phyloP scores from a whole-genome alignment of 352 stramenopile genomes.

The Pythium volutum region DNA sequence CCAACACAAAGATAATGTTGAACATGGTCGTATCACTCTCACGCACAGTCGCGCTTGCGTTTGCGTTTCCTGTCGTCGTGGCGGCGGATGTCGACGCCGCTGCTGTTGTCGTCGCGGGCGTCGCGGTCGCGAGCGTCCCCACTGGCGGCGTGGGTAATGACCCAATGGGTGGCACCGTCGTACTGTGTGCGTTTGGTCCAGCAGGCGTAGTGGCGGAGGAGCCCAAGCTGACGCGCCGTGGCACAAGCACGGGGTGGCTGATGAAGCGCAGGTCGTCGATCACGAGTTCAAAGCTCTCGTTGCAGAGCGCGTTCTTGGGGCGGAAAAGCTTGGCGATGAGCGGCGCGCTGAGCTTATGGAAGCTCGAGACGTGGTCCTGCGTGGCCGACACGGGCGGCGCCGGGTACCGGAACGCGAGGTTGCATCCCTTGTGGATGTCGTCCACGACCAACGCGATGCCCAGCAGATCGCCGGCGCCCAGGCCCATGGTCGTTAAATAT shows the following conservation, averaged over 20 bases:
- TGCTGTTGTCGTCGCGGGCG: neutral
- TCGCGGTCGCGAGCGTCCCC: neutral
- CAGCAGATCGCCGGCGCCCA: slow-evolving; percentile 30
- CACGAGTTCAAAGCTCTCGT: slow-evolving; percentile 85
- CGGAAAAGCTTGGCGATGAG: slow-evolving; percentile 87
- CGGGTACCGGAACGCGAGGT: slow-evolving; percentile 84
- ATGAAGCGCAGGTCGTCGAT: slow-evolving; percentile 87
- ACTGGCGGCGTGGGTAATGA: neutral
- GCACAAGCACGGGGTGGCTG: slow-evolving; percentile 80
- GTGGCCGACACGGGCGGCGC: slow-evolving; percentile 34
- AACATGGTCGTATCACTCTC: slow-evolving; percentile 85
- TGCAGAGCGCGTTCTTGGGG: slow-evolving; percentile 85
- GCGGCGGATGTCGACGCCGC: neutral
- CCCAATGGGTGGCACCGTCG: neutral
- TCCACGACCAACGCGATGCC: slow-evolving; percentile 84
- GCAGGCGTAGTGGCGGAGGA: neutral
- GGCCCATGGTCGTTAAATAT: slow-evolving; percentile 4
- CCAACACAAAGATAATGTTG: slow-evolving; percentile 84
- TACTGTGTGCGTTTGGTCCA: neutral
- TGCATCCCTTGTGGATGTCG: slow-evolving; percentile 87
- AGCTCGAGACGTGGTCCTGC: slow-evolving; percentile 52
- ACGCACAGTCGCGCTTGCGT: neutral
- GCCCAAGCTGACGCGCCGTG: slow-evolving; percentile 25
- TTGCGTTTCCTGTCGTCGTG: no score
- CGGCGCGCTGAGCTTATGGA: slow-evolving; percentile 69